Base-by-base conservation (phyloP, 2,329 filamentous ascomycete species). In the Venturia effusa region DNA sequence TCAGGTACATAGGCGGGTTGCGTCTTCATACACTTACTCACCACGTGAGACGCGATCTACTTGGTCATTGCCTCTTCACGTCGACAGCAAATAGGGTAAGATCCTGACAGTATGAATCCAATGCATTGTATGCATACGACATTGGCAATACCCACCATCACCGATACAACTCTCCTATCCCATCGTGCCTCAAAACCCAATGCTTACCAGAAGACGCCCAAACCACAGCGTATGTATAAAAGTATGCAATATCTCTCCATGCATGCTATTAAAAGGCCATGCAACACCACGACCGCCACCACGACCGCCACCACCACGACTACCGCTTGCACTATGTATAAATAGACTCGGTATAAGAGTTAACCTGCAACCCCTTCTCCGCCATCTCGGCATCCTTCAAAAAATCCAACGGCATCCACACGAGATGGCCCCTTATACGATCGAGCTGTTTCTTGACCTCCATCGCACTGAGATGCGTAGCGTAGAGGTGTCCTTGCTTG, bases 381-480 rank as follows among this genome's bases (percentile, higher is more conserved):
- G 92, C 92, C 92, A 97, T 95, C 69, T 90, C 83, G 0, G 87
- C 91, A 67, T 96, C 86, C 70, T 84, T 81, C 71, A 97, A 75
- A 73, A 96, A 97, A 57, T 92, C 84, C 70, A 97, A 74, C n/a
- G 92, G 92, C 87, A 96, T 93, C 90, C 90, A 95, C 7, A 97
- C 93, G 48, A 97, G 75, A 78, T 97, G 93, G 0, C 93, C 93
- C 76, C 86, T 87, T 68, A 97, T 85, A 71, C 88, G 81, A 69
- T 91, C 86, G 61, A 97, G 78, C 74, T 93, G 91, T 68, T 81
- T 74, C 19, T 89, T 83, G 7, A 94, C 85, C 64, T 95, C 87
- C 0, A 71, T 69, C 8, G 69, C 65, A 10, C 89, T 88, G 73
- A 88, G 82, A 74, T 88, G 90, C 65, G 84, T 84, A 73, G 95